A percentile compares a stretch with the other conserved stretches of the same genome.
Evolutionary conservation across 2,329 filamentous ascomycete genomes (phyloP).

Genomic region (Endothia cerciana): DNA sequence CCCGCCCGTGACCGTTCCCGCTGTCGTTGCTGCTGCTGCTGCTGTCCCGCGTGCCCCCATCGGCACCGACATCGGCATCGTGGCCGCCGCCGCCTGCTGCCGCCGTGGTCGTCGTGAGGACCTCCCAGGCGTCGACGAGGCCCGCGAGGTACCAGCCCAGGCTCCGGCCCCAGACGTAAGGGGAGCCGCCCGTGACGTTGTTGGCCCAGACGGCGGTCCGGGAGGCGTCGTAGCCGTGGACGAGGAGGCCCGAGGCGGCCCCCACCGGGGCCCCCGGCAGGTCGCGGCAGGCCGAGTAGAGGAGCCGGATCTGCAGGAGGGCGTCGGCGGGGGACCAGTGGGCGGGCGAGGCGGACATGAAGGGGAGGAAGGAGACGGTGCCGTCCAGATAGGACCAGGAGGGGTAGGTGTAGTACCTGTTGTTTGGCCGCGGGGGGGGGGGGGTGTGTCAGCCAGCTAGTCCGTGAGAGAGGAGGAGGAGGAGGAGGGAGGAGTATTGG

Average conservation of each 20-base stretch:
- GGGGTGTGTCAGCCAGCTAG: no score
- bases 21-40: neutral
- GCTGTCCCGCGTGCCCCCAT: neutral
- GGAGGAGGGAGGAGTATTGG: no score
- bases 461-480: no score
- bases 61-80: conserved; percentile 17
- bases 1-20: conserved; percentile 32
- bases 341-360: conserved; percentile 47
- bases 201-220: conserved; percentile 56
- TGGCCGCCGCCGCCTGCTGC: conserved; percentile 14
- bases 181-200: conserved; percentile 51
- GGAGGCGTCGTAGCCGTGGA: conserved; percentile 59
- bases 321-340: conserved; percentile 52
- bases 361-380: conserved; percentile 40
- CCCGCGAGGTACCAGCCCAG: conserved; percentile 59
- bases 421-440: no score
- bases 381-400: conserved; percentile 31
- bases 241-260: conserved; percentile 47
- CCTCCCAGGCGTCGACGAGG: conserved; percentile 53
- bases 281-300: conserved; percentile 48
- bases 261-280: no score
- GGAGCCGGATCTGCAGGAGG: conserved; percentile 48
- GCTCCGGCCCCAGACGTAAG: conserved; percentile 57
- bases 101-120: no score
- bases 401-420: conserved; percentile 29